Base-by-base conservation (phyloP, 2,329 filamentous ascomycete genomes). In the Colletotrichum tropicale region DNA sequence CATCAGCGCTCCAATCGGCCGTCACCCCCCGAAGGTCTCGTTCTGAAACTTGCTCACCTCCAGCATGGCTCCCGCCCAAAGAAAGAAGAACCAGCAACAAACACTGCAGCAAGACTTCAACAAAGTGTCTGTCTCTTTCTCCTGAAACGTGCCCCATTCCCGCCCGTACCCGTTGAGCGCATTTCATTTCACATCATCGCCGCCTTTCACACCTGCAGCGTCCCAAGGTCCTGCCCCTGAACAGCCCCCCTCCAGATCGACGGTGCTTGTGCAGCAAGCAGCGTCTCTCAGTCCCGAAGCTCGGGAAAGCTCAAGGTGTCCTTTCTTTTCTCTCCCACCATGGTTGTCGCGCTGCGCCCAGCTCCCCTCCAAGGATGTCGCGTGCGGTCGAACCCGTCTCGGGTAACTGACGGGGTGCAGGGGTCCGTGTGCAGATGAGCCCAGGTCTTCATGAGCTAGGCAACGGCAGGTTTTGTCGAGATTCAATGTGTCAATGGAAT, bases 11-110 rank as follows among this genome's bases (percentile, higher is more conserved):
- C 71, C 38, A 32, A 68, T 15, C 64, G n/a, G 60, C 43, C 18
- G 28, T 55, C 18, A 43, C 58, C 74, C 73, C 70, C 69, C 55
- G 32, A 70, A 56, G 58, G 62, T 66, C 73, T 66, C 68, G 60
- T 58, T 76, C 74, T 77, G 76, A 77, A 77, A 77, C 76, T 71
- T 77, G 76, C 76, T 77, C 76, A 77, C 70, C 58, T 21, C 61
- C 43, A 52, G 43, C 43, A 52, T 21, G n/a, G 43, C 43, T 52
- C n/a, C 2, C 43, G 2, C n/a, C 43, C 43, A 52, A 21, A 52
- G 43, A 52, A 21, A 21, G 43, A 52, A 21, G 43, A 52, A 21
- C 43, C n/a, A 21, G 6, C 38, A 43, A 18, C 16, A 43, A 18
- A 28, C 9, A 38, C 28, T 32, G 30, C 66, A 61, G 30, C 34